Evolutionary conservation across 192 early-diverging fungal genomes (phyloP).

Genomic region (Linnemannia hyalina): DNA sequence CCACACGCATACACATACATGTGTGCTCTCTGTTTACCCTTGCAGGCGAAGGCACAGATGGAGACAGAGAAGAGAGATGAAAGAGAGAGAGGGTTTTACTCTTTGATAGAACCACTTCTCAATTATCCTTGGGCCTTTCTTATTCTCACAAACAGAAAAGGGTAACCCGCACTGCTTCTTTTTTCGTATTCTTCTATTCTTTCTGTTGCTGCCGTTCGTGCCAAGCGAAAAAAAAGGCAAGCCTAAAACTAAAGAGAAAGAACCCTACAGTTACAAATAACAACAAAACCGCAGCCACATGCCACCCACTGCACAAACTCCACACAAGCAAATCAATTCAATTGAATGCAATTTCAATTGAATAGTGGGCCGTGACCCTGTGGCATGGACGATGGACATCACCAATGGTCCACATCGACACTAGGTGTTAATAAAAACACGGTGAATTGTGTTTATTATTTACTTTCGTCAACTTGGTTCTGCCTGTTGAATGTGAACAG

Average conservation of each 20-base stretch:
- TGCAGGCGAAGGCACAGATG: background rate
- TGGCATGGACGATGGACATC: background rate
- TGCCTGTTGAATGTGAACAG: background rate
- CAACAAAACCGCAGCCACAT: background rate
- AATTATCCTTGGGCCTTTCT: too few relatives aligned
- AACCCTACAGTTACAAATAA: background rate
- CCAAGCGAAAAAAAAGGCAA: too few relatives aligned
- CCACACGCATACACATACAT: background rate
- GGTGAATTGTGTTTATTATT: background rate
- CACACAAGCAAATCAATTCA: constrained; percentile 1
- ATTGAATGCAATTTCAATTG: background rate
- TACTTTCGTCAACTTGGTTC: background rate
- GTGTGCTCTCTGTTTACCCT: background rate
- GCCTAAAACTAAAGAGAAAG: too few relatives aligned
- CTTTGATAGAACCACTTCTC: too few relatives aligned
- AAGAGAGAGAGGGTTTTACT: too few relatives aligned
- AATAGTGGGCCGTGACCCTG: background rate
- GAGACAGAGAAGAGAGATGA: too few relatives aligned
- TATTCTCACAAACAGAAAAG: too few relatives aligned
- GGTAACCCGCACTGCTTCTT: too few relatives aligned
- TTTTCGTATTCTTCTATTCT: too few relatives aligned
- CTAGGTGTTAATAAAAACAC: background rate
- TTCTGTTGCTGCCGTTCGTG: too few relatives aligned
- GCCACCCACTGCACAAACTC: background rate
- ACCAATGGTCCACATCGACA: background rate